phyloP scores from a whole-genome alignment of 176 grass and related monocot genomes.

The Thalia dealbata region DNA sequence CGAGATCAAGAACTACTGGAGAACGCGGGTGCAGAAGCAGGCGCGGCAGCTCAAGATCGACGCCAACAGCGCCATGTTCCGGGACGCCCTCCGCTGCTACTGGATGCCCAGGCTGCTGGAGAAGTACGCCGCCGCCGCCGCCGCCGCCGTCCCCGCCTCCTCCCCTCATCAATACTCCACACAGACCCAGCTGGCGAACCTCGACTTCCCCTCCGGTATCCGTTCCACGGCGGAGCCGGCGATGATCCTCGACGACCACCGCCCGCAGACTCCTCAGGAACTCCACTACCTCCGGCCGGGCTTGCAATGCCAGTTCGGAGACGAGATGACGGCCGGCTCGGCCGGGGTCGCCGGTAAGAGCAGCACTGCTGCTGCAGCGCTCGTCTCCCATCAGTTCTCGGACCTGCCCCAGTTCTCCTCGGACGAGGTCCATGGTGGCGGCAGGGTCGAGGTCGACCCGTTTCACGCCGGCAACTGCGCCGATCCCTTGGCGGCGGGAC shows the following conservation, averaged over 20 bases:
- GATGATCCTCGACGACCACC: background rate
- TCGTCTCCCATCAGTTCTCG: background rate
- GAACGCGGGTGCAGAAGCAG: constrained; percentile 11
- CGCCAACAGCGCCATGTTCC: background rate
- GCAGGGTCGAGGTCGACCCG: background rate
- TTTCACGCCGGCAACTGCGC: background rate
- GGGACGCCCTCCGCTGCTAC: background rate
- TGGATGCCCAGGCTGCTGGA: background rate
- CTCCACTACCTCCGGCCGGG: background rate
- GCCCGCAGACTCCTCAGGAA: background rate
- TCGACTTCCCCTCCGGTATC: background rate
- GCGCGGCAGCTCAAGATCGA: constrained; percentile 1
- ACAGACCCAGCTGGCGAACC: background rate
- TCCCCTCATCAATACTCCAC: background rate
- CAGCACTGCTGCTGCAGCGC: background rate
- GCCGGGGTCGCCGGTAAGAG: background rate
- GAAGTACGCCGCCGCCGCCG: background rate
- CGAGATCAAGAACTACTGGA: constrained; percentile 15
- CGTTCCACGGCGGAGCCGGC: background rate
- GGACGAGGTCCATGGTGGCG: background rate
- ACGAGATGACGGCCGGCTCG: background rate
- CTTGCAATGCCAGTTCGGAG: background rate
- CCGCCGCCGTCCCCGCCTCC: background rate
- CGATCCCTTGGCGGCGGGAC: background rate
- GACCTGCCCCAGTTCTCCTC: background rate